Evolutionary conservation across 2,329 filamentous ascomycete species (phyloP).

Genomic region (Aspergillus flavus): DNA sequence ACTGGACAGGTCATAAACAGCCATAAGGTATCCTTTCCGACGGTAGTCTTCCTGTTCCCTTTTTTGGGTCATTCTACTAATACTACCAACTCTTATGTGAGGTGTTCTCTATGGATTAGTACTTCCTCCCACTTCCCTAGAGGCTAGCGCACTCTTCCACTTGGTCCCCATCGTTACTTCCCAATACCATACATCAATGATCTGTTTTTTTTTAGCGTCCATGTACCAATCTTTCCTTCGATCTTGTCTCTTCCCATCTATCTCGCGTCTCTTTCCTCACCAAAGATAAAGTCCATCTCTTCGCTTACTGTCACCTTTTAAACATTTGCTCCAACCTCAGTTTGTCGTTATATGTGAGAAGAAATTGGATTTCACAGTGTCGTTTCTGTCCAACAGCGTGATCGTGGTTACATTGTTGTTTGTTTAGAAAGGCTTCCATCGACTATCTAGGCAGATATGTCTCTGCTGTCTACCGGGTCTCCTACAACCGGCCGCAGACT

Average conservation of each 20-base stretch:
- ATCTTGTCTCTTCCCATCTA: slow-evolving; percentile 24
- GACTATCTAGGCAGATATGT: slow-evolving; percentile 25
- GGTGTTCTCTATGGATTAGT: not conserved
- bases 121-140: slow-evolving; percentile 1
- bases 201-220: slow-evolving; percentile 8
- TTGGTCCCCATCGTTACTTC: slow-evolving; percentile 26
- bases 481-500: slow-evolving; percentile 28
- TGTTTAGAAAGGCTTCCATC: slow-evolving; percentile 6
- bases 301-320: slow-evolving; percentile 25
- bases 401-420: slow-evolving; percentile 17
- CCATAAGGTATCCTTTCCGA: not conserved
- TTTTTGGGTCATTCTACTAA: not conserved
- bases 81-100: not conserved
- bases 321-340: slow-evolving; percentile 22
- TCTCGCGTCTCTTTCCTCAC: slow-evolving; percentile 15
- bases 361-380: slow-evolving; percentile 24
- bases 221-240: slow-evolving; percentile 19
- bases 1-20: not conserved
- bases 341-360: slow-evolving; percentile 28
- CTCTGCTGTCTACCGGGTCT: slow-evolving; percentile 29
- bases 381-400: not conserved
- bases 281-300: slow-evolving; percentile 17
- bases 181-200: slow-evolving; percentile 9
- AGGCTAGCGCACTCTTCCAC: slow-evolving; percentile 6
- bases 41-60: not conserved